Base-by-base conservation (phyloP, 495 filamentous ascomycete genomes). In the Penicillium steckii region DNA sequence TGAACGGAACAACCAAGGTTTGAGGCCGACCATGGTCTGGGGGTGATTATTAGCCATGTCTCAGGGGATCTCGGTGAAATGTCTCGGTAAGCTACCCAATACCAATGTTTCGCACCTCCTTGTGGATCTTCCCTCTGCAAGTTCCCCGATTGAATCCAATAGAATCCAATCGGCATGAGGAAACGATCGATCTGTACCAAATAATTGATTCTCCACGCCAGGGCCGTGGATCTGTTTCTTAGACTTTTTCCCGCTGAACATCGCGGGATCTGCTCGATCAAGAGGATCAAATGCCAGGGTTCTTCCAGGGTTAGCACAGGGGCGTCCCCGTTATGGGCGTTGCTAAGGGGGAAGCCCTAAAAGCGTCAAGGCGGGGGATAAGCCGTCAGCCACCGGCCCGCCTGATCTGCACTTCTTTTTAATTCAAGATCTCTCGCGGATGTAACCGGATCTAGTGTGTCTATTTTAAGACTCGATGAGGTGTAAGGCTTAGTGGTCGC, bases 1-100 rank as follows among this genome's bases (percentile, higher is more conserved):
- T 19, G n/a, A 19, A 4, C 38, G n/a, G 25, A 18, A 2, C 24
- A 12, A 32, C 27, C 24, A 30, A 44, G 40, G 55, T 44, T 48
- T 54, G 46, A 51, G 3, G 23, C 21, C 19, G 30, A 46, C 17
- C 33, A 27, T 54, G 51, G 42, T 50, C 43, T 15, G 7, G 19
- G 3, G 4, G 30, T n/a, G 26, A 21, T 57, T 48, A 60, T 56
- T 60, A 45, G 57, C 53, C 57, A 52, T 52, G 57, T 60, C 48
- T 60, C 57, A 51, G 41, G 17, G 45, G 44, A 45, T 48, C 52
- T 46, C 19, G 45, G 46, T 25, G 23, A 29, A 32, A 30, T 53
- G 49, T 60, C 53, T 57, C 53, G 50, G 41, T 56, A 22, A 24
- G 27, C 43, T 22, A 42, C 45, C 48, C 37, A 48, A 41, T 32